Conservation (phyloP, 208 protist species). For the Acanthamoeba healyi region DNA sequence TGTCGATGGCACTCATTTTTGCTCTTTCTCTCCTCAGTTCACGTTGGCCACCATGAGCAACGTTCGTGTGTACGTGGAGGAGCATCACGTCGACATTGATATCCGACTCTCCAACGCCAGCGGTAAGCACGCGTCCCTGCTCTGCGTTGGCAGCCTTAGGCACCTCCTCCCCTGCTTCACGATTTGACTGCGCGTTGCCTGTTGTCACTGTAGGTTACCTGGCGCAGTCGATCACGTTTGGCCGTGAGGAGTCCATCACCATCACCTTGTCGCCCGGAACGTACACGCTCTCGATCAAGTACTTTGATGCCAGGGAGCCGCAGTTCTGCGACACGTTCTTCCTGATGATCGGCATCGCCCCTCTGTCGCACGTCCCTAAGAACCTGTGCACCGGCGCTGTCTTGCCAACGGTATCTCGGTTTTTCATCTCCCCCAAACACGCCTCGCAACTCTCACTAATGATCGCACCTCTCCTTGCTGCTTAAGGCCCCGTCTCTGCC, state of each 20-base stretch:
- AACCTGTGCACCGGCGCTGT: neutral
- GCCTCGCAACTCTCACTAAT: neutral
- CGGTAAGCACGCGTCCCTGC: neutral
- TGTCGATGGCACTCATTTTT: neutral
- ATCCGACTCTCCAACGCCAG: slow-evolving; percentile 38
- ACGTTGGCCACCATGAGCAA: neutral
- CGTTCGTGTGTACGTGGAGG: slow-evolving; percentile 34
- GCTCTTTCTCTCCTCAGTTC: slow-evolving; percentile 18
- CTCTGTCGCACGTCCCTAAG: slow-evolving; percentile 8
- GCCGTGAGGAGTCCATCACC: slow-evolving; percentile 61
- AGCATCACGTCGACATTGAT: slow-evolving; percentile 61
- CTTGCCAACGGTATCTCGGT: neutral
- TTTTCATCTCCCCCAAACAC: neutral
- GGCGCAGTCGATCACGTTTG: slow-evolving; percentile 41
- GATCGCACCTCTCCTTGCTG: neutral
- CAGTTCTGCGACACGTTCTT: slow-evolving; percentile 68
- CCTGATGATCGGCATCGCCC: slow-evolving; percentile 44
- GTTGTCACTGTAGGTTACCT: neutral
- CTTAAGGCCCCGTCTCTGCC: neutral
- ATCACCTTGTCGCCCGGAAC: slow-evolving; percentile 13
- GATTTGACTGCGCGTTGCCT: neutral
- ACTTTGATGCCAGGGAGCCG: slow-evolving; percentile 28
- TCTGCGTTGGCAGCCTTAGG: too few species aligned
- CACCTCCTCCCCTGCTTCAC: neutral
- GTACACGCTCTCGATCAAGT: slow-evolving; percentile 60